These are phyloP conservation scores for Phaeomoniella chlamydospora DNA, from an alignment of 2,329 filamentous ascomycete genomes.

Conservation along the genomic window DNA sequence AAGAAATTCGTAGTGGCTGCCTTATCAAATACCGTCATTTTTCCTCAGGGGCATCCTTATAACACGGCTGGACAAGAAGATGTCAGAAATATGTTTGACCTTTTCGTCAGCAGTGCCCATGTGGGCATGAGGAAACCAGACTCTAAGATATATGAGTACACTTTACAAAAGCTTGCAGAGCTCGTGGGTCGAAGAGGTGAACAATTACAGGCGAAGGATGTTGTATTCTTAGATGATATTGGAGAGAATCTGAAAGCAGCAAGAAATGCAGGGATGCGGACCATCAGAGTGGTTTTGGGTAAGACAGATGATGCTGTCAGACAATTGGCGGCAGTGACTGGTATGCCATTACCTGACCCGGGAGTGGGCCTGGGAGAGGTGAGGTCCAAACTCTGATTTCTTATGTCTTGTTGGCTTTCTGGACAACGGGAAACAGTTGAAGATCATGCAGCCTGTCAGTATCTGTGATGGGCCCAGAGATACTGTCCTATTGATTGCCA, in stretches of 20 bases:
- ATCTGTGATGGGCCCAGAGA: too few relatives aligned
- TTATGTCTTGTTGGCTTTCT: too few relatives aligned
- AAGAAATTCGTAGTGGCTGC: slow-evolving; percentile 62
- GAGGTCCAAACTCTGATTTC: too few relatives aligned
- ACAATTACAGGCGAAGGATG: slow-evolving; percentile 47
- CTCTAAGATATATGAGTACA: slow-evolving; percentile 61
- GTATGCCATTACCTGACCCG: slow-evolving; percentile 31
- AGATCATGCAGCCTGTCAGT: too few relatives aligned
- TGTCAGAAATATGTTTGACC: slow-evolving; percentile 58
- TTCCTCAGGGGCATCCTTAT: slow-evolving; percentile 59
- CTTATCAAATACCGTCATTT: slow-evolving; percentile 80
- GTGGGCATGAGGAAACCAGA: slow-evolving; percentile 82
- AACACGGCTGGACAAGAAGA: slow-evolving; percentile 39
- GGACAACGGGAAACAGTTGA: too few relatives aligned
- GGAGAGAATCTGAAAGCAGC: slow-evolving; percentile 81
- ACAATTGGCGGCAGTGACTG: slow-evolving; percentile 62
- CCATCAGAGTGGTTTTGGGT: slow-evolving; percentile 73
- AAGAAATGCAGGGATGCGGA: slow-evolving; percentile 58
- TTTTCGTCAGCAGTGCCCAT: slow-evolving; percentile 78
- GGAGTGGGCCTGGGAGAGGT: too few relatives aligned
- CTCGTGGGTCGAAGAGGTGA: slow-evolving; percentile 42
- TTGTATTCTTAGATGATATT: slow-evolving; percentile 88
- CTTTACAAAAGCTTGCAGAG: slow-evolving; percentile 51
- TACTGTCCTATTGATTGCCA: too few relatives aligned
- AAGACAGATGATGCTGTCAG: slow-evolving; percentile 67